Evolutionary conservation across 1,284 basidiomycete species (phyloP).

Genomic region (Golubevia sp.): DNA sequence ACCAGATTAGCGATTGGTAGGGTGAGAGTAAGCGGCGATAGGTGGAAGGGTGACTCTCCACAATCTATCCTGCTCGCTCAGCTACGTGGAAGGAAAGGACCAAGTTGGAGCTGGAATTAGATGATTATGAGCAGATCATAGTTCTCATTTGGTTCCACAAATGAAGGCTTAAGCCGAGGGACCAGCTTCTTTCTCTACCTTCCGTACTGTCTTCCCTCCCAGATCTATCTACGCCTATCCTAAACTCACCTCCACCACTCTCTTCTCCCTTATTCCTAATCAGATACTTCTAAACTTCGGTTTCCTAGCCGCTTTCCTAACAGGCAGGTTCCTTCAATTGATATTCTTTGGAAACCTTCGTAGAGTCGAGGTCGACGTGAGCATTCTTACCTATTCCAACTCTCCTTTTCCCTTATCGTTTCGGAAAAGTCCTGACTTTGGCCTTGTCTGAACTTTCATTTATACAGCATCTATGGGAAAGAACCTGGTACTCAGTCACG

Average conservation of each 20-base stretch:
- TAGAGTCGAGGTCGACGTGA: conserved; percentile 86
- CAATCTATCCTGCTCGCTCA: too few species aligned
- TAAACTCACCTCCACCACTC: neutral
- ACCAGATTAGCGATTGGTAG: too few species aligned
- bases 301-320: conserved; percentile 75
- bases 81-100: too few species aligned
- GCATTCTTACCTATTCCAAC: conserved; percentile 32
- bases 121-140: too few species aligned
- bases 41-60: too few species aligned
- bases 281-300: conserved; percentile 93
- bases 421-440: too few species aligned
- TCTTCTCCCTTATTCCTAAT: conserved; percentile 3
- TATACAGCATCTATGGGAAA: conserved; percentile 83
- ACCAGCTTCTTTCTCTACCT: neutral
- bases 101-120: too few species aligned
- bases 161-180: neutral
- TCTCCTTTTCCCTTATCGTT: conserved; percentile 2
- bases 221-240: too few species aligned
- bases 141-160: neutral
- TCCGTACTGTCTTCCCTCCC: too few species aligned
- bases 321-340: conserved; percentile 78
- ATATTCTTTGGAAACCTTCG: conserved; percentile 91
- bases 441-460: conserved; percentile 2
- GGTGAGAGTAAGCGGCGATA: too few species aligned
- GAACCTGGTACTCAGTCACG: conserved; percentile 95